Percentiles rank a stretch among this genome's conserved stretches.
Conservation (phyloP, 176 grass and related monocot genomes). For the Oryza glumipatula region DNA sequence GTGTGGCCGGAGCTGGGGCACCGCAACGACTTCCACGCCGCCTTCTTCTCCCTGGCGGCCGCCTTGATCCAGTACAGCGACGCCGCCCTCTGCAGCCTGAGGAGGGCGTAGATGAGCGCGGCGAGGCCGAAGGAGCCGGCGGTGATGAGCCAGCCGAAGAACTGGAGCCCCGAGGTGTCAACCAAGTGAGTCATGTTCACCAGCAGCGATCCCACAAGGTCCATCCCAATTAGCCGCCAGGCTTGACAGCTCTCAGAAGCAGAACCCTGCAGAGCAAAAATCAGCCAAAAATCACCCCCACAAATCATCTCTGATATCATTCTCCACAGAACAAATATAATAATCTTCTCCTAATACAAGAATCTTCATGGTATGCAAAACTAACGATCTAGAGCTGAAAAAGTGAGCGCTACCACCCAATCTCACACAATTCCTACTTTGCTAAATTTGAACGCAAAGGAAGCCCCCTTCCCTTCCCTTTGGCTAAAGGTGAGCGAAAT, state of each 20-base stretch:
- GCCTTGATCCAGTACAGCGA: constrained; percentile 77
- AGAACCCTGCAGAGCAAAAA: constrained; percentile 37
- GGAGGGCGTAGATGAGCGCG: constrained; percentile 62
- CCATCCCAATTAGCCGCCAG: constrained; percentile 51
- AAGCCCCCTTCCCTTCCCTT: not conserved
- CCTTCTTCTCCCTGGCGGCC: constrained; percentile 70
- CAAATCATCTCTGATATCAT: not conserved
- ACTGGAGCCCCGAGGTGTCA: constrained; percentile 46
- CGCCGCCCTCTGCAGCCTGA: constrained; percentile 70
- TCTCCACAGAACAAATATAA: not conserved
- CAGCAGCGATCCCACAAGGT: constrained; percentile 60
- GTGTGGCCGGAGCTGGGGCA: constrained; percentile 76
- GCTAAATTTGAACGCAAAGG: constrained; percentile 23
- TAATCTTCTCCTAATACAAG: not conserved
- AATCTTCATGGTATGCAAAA: not conserved
- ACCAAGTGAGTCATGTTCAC: constrained; percentile 42
- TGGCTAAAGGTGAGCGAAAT: not conserved
- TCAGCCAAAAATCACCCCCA: not conserved
- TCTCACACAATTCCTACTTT: not conserved
- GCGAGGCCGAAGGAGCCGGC: constrained; percentile 65
- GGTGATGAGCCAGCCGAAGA: constrained; percentile 67
- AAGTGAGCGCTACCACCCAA: not conserved
- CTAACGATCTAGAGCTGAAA: constrained; percentile 19
- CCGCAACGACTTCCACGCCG: constrained; percentile 41
- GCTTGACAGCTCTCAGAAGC: not conserved